Base-by-base conservation (phyloP, 768 basidiomycete species). In the Galerina marginata region DNA sequence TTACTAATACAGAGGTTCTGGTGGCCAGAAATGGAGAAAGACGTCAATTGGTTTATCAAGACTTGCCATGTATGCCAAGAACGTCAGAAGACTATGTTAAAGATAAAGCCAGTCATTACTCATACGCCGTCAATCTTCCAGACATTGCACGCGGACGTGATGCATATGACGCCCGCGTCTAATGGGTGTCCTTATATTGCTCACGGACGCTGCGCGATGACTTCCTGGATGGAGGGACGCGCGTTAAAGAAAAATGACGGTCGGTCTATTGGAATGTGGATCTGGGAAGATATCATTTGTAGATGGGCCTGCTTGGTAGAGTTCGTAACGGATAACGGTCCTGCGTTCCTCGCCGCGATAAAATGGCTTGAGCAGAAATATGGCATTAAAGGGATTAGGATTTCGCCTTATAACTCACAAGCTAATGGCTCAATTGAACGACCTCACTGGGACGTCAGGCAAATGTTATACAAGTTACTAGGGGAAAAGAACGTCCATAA, bases 11-110 rank as follows among this genome's bases (percentile, higher is more conserved):
- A 65, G 39, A 14, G 67, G 1, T 74, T 75, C 51, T 75, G 71
- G 71, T 75, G 73, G 72, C 77, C 74, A 0, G 65, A 71, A 5
- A 45, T 72, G 33, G 63, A 67, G 10, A 26, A 37, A 1, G 71
- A 75, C 53, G 57, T 73, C 0, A 25, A 50, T 0, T 72, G 71
- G 72, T 73, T 63, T 56, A 49, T 73, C 0, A 62, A 63, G 20
- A 65, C 66, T 2, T 75, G 73, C 52, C 62, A 63, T 10, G 14
- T 62, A 0, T 73, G 73, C 56, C 72, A 74, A 55, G 36, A 57
- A 39, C 20, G 68, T 1, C 64, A 69, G 37, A 67, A 61, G 26
- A 45, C 29, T 39, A n/a, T 66, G 2, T 6, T 72, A 14, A 38
- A 56, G 50, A 63, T 64, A 4, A 65, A 63, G 6, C 70, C 67